Conservation (phyloP, 768 basidiomycete genomes). For the Podaxis mareebaensis region DNA sequence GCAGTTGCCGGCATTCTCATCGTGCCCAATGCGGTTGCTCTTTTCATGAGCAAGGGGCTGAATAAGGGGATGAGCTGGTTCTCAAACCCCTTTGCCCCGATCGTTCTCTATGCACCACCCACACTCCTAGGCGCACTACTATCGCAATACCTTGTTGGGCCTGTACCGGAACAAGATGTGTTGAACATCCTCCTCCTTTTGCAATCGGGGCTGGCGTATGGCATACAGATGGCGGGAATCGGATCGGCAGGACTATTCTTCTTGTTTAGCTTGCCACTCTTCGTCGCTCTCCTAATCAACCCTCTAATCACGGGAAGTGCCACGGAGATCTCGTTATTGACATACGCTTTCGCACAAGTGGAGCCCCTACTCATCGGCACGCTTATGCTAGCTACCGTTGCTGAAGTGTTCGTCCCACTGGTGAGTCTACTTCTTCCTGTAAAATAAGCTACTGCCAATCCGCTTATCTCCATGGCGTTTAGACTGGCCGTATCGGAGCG, state of each 20-base stretch:
- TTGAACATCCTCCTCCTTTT: constrained; percentile 64
- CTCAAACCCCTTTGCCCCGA: constrained; percentile 59
- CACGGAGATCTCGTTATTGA: constrained; percentile 51
- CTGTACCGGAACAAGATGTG: constrained; percentile 57
- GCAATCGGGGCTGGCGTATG: constrained; percentile 54
- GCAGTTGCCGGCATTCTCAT: constrained; percentile 60
- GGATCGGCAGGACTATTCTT: constrained; percentile 81
- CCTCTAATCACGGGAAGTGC: constrained; percentile 29
- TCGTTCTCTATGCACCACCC: constrained; percentile 76
- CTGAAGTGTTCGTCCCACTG: constrained; percentile 91
- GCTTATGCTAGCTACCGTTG: constrained; percentile 56
- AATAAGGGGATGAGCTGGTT: constrained; percentile 87
- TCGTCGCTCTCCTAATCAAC: constrained; percentile 55
- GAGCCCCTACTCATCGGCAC: constrained; percentile 58
- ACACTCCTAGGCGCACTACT: constrained; percentile 64
- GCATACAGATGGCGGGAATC: constrained; percentile 63
- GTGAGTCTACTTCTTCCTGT: constrained; percentile 38
- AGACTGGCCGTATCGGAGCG: constrained; percentile 83
- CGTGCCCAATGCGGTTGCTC: constrained; percentile 70
- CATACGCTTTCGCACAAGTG: constrained; percentile 62
- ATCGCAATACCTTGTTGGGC: constrained; percentile 59
- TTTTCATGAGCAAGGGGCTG: constrained; percentile 61
- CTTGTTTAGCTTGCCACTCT: constrained; percentile 57
- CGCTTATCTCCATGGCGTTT: constrained; percentile 15
- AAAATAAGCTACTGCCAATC: neutral